These are phyloP conservation scores for Malassezia obtusa DNA, from an alignment of 1,284 basidiomycete genomes.

Conservation along the genomic window DNA sequence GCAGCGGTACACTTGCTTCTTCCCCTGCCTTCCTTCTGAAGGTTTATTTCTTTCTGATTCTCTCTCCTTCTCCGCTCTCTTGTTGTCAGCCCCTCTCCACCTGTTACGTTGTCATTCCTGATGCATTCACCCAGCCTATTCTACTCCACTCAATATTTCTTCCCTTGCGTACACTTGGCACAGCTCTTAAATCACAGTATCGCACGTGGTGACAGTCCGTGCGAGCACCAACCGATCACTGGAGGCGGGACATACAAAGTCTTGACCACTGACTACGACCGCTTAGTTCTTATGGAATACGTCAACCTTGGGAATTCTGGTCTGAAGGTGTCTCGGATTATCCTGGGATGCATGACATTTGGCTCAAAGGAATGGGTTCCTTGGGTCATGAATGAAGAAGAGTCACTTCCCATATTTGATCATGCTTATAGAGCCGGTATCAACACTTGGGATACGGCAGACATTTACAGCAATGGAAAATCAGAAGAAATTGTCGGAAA, in stretches of 20 bases:
- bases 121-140: too few species aligned
- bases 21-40: too few species aligned
- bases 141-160: too few species aligned
- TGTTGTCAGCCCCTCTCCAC: too few species aligned
- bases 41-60: too few species aligned
- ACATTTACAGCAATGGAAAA: constrained; percentile 61
- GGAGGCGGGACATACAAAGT: too few species aligned
- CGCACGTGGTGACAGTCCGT: not conserved
- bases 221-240: not conserved
- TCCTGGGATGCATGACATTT: constrained; percentile 54
- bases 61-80: too few species aligned
- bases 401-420: constrained; percentile 25
- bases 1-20: too few species aligned
- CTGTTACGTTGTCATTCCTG: too few species aligned
- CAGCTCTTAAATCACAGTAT: not conserved
- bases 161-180: too few species aligned
- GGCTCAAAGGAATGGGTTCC: constrained; percentile 49
- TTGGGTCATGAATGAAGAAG: constrained; percentile 59
- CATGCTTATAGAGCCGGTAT: constrained; percentile 51
- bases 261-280: not conserved
- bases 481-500: constrained; percentile 66
- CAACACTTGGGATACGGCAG: constrained; percentile 61
- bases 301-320: constrained; percentile 8
- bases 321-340: constrained; percentile 50
- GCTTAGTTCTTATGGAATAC: not conserved